A percentile compares a stretch with the other conserved stretches of the same genome.
phyloP scores from a whole-genome alignment of 116 monocot genomes.

The Trichopus zeylanicus region DNA sequence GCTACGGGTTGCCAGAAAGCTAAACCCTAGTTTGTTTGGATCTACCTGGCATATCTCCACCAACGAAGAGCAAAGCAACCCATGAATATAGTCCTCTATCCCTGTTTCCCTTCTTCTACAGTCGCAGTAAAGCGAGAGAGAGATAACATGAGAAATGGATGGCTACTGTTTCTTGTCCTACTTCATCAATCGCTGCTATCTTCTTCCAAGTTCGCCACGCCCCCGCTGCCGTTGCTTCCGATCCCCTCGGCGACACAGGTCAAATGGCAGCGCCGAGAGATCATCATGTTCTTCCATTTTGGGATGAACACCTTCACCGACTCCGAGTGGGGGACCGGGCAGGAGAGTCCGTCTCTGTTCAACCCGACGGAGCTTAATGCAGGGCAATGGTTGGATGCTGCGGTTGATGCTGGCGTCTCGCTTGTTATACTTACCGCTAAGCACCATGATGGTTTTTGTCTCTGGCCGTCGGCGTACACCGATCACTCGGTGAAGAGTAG shows the following conservation, averaged over 20 bases:
- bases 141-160: background rate
- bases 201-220: conserved; percentile 15
- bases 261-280: conserved; percentile 80
- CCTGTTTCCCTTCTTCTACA: too few relatives aligned
- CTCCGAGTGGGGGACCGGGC: conserved; percentile 82
- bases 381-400: conserved; percentile 60
- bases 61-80: too few relatives aligned
- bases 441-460: conserved; percentile 95
- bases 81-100: too few relatives aligned
- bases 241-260: conserved; percentile 63
- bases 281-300: conserved; percentile 95
- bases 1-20: too few relatives aligned
- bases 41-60: too few relatives aligned
- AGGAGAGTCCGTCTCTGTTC: conserved; percentile 52
- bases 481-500: conserved; percentile 58
- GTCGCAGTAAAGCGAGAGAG: background rate
- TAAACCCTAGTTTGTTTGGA: too few relatives aligned
- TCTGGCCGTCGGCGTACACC: conserved; percentile 81
- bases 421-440: conserved; percentile 76
- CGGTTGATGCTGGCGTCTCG: conserved; percentile 34
- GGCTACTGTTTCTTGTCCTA: conserved; percentile 13
- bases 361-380: conserved; percentile 47
- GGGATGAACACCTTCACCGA: conserved; percentile 95
- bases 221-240: conserved; percentile 62
- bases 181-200: conserved; percentile 4